Percentiles rank a stretch among this genome's conserved stretches.
phyloP scores from a whole-genome alignment of 768 basidiomycete genomes.

The Lactifluus subvellereus region DNA sequence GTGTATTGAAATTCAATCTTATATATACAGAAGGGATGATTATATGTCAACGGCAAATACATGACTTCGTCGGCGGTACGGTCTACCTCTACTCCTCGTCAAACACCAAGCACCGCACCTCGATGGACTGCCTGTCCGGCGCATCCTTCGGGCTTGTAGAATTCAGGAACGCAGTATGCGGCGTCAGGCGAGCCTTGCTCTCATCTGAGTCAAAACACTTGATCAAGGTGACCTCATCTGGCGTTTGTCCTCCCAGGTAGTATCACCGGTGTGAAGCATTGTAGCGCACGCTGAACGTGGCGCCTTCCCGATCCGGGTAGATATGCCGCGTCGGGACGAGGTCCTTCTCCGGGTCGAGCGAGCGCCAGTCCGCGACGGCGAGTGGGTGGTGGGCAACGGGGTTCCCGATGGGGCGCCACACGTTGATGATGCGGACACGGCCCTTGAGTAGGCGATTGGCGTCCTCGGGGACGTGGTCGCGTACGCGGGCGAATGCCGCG shows the following conservation, averaged over 20 bases:
- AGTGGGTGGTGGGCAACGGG: constrained; percentile 38
- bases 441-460: constrained; percentile 38
- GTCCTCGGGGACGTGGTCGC: constrained; percentile 36
- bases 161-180: constrained; percentile 41
- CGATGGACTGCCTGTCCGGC: constrained; percentile 40
- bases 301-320: constrained; percentile 31
- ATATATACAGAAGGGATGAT: no score
- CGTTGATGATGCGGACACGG: constrained; percentile 42
- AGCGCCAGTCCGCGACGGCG: constrained; percentile 38
- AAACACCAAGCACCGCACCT: constrained; percentile 41
- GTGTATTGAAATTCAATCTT: not conserved
- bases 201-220: constrained; percentile 41
- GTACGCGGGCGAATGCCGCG: constrained; percentile 35
- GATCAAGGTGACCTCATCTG: constrained; percentile 31
- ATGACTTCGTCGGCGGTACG: not conserved
- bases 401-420: constrained; percentile 42
- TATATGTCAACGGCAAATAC: not conserved
- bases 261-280: constrained; percentile 33
- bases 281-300: constrained; percentile 31
- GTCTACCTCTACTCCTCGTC: constrained; percentile 31
- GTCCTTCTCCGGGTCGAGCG: constrained; percentile 33
- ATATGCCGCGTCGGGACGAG: constrained; percentile 36
- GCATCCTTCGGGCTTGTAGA: constrained; percentile 32
- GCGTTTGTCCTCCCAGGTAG: constrained; percentile 30
- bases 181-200: constrained; percentile 37